phyloP scores from a whole-genome alignment of 805 yeast species.

The Cephaloascus fragrans region DNA sequence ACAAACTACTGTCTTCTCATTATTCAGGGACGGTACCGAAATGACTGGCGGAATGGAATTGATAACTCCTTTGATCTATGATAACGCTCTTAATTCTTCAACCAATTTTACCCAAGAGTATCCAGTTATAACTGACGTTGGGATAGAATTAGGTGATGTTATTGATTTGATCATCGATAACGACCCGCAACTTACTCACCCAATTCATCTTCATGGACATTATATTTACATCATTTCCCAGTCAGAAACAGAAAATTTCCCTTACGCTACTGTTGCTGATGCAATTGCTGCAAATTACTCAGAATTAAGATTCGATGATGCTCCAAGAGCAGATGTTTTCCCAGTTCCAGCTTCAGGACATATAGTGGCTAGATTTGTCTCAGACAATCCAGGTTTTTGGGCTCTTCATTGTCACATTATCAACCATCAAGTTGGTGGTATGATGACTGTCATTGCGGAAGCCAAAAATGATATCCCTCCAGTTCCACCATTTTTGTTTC shows the following conservation, averaged over 20 bases:
- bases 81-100: slow-evolving; percentile 8
- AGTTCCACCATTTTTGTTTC: background rate
- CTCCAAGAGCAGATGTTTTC: slow-evolving; percentile 16
- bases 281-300: slow-evolving; percentile 11
- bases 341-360: slow-evolving; percentile 21
- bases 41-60: slow-evolving; percentile 13
- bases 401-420: slow-evolving; percentile 23
- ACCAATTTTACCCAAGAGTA: slow-evolving; percentile 4
- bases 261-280: slow-evolving; percentile 13
- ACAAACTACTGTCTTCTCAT: slow-evolving; percentile 15
- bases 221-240: slow-evolving; percentile 17
- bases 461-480: slow-evolving; percentile 1
- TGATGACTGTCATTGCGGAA: slow-evolving; percentile 9
- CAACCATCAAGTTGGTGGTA: slow-evolving; percentile 22
- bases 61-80: slow-evolving; percentile 14
- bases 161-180: slow-evolving; percentile 22
- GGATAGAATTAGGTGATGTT: slow-evolving; percentile 15
- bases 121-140: slow-evolving; percentile 4
- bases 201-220: slow-evolving; percentile 26
- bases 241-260: slow-evolving; percentile 14
- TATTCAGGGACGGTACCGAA: slow-evolving; percentile 12
- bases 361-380: slow-evolving; percentile 18
- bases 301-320: slow-evolving; percentile 9
- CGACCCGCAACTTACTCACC: slow-evolving; percentile 17
- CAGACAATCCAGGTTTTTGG: slow-evolving; percentile 22